These are phyloP conservation scores for Papiliotrema laurentii DNA, from an alignment of 1,284 basidiomycete species.

Conservation along the genomic window DNA sequence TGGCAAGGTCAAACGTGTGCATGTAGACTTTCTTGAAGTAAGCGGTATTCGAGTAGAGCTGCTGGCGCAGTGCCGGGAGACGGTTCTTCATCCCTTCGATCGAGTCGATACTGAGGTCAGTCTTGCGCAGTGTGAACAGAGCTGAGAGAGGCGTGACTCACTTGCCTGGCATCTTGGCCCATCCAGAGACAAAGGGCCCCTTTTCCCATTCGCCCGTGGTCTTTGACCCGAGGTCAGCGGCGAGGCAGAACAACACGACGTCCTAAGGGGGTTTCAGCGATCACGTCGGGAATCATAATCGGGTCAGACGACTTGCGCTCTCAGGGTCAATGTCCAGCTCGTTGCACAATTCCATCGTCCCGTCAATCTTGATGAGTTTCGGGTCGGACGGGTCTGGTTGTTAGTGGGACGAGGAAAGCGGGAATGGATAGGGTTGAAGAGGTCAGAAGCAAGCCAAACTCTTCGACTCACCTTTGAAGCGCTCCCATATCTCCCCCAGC, in stretches of 20 bases:
- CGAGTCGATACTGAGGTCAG: slow-evolving; percentile 60
- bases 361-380: slow-evolving; percentile 48
- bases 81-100: slow-evolving; percentile 62
- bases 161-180: slow-evolving; percentile 55
- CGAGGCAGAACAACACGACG: slow-evolving; percentile 48
- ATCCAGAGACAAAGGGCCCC: slow-evolving; percentile 74
- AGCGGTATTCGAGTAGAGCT: slow-evolving; percentile 61
- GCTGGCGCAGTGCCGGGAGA: slow-evolving; percentile 58
- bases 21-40: slow-evolving; percentile 87
- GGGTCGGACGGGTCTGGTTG: slow-evolving; percentile 33
- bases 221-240: slow-evolving; percentile 45
- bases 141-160: slow-evolving; percentile 9
- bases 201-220: slow-evolving; percentile 68
- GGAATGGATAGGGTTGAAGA: too few species aligned
- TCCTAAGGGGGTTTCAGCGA: slow-evolving; percentile 18
- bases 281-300: not conserved
- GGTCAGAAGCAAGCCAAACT: too few species aligned
- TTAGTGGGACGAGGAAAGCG: too few species aligned
- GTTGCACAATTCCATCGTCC: slow-evolving; percentile 43
- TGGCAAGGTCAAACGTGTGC: slow-evolving; percentile 82
- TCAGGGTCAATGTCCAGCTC: slow-evolving; percentile 46
- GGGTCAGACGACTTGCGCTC: slow-evolving; percentile 30
- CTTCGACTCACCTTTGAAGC: slow-evolving; percentile 41
- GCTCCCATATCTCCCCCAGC: slow-evolving; percentile 46
- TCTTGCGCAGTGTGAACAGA: not conserved